Conservation (phyloP, 257 asterid genomes). For the Nicotiana otophora region DNA sequence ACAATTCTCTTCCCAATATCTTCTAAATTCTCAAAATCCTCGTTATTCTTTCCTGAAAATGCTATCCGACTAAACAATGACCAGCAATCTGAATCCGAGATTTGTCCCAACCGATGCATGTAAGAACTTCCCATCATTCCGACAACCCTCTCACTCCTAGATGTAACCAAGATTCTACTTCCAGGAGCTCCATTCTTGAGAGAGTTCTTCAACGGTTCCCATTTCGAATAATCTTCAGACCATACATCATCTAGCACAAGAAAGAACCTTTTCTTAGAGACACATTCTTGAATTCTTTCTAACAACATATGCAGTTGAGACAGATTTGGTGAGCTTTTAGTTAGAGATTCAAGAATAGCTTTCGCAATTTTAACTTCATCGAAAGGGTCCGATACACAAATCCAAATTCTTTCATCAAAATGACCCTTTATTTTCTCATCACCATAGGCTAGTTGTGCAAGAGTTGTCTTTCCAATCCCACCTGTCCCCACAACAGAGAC, state of each 20-base stretch:
- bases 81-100: conserved; percentile 31
- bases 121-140: conserved; percentile 19
- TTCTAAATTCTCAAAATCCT: conserved; percentile 6
- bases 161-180: conserved; percentile 35
- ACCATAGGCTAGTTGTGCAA: conserved; percentile 30
- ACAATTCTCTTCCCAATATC: conserved; percentile 27
- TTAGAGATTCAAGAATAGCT: conserved; percentile 25
- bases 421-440: conserved; percentile 5
- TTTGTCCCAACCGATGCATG: conserved; percentile 8
- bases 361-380: conserved; percentile 29
- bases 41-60: conserved; percentile 8
- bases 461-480: conserved; percentile 42
- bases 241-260: conserved; percentile 36
- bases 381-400: conserved; percentile 37
- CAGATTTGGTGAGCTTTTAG: conserved; percentile 7
- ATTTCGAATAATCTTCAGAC: conserved; percentile 12
- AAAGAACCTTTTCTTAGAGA: conserved; percentile 17
- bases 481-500: conserved; percentile 38
- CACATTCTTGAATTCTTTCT: background rate
- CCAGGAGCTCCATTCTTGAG: conserved; percentile 19
- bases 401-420: conserved; percentile 25
- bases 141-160: conserved; percentile 27
- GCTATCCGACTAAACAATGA: conserved; percentile 23
- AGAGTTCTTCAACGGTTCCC: conserved; percentile 19
- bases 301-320: conserved; percentile 13